Evolutionary conservation across 345 rosid genomes (phyloP), one percentile per base, ranked within the genome.

Genomic region (Xanthoceras sorbifolium): DNA sequence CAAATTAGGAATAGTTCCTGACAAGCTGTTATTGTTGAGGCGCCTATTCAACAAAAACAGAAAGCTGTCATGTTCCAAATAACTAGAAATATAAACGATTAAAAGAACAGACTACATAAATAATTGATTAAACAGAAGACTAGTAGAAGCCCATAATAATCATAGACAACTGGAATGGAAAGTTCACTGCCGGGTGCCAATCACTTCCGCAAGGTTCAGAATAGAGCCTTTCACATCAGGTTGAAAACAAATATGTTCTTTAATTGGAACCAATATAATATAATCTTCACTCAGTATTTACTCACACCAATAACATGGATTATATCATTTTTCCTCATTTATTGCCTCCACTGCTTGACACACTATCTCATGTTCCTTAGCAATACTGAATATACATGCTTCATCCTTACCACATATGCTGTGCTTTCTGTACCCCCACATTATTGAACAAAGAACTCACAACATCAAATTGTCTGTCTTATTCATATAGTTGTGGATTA

Each of bases 21-120:
- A 57, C 80, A 92, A 83, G 66, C 61, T 84, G 80, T 92, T 92
- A 82, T 91, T 91, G 82, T 92, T 91, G 72, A 92, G 91, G 85
- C 91, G 97, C 90, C 97, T 91, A 44, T 73, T 70, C 60, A 76
- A 82, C 73, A 64, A 14, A 55, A 77, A 72, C 17, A 78, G 42
- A 81, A 69, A 62, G 29, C 3, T 34, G 29, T 77, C 71, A 81
- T 66, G 57, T 79, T 66, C 25, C 23, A 60, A 25, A 73, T 25
- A 73, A 40, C 46, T 54, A 77, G 26, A 64, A 72, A 17, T 34
- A 76, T 12, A 65, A 52, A 66, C 50, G 52, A 22, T 22, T 25
- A 55, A 60, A 9, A 52, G 17, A 20, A 60, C 26, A 26, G 31
- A 31, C 54, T 12, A 69, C 25, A 20, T 28, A 29, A 26, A 5